Evolutionary conservation across 257 asterid species (phyloP), one percentile per base, ranked within the genome.

Genomic region (Solanum clarkiae): DNA sequence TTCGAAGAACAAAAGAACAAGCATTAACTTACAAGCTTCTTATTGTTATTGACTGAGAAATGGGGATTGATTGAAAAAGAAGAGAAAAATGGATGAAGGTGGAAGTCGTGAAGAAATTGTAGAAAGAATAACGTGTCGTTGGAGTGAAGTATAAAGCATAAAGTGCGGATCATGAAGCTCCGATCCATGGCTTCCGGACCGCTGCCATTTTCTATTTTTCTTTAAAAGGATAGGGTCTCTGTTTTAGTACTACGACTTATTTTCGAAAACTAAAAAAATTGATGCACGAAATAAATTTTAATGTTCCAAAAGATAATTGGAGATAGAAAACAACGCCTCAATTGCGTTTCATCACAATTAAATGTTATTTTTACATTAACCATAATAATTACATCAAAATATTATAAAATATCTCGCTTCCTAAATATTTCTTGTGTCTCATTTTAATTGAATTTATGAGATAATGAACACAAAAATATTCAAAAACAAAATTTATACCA

Each of bases 111-210:
- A 66, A 89, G 89, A 86, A 91, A 85, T 26, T 84, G 84, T 20
- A 60, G 53, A 80, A 1, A 59, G 24, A 69, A 59, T 70, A 20
- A 44, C 63, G 87, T 87, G 65, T 26, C 45, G 42, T 51, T 51
- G 49, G 77, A 80, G 84, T 80, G 26, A 63, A 80, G 84, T 86
- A 20, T 11, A 79, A 49, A 66, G 75, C 93, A 85, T 49, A 51
- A 89, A 84, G 12, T 87, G 86, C 91, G 95, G 95, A 92, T 92
- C 97, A 45, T 69, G 86, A 85, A 88, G 81, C 90, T 90, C 92
- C 80, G 92, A 88, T 91, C 95, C 93, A 85, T 88, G 44, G 65
- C 83, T 65, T 59, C 88, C 86, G 89, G 90, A 69, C 86, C 86
- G 20, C 45, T 3, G 1, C 36, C 47, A 66, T 57, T 85, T 75